phyloP scores from a whole-genome alignment of 495 filamentous ascomycete species.

The Aspergillus avenaceus region DNA sequence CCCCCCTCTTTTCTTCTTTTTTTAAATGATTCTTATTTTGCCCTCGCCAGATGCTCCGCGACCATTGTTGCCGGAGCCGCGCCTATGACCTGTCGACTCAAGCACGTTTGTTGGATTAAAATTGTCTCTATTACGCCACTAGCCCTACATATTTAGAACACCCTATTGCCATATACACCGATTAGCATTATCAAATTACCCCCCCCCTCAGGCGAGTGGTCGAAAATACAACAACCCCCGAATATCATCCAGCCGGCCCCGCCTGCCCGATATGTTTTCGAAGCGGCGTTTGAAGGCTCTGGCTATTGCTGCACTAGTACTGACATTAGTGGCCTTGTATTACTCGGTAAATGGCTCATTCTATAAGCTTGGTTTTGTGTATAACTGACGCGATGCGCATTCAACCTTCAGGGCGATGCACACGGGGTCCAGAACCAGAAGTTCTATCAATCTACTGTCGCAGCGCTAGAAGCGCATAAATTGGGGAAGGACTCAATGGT shows the following conservation, averaged over 20 bases:
- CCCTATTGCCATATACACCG: not conserved
- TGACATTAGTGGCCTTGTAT: slow-evolving; percentile 58
- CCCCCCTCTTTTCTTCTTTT: not conserved
- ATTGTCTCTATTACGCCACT: slow-evolving; percentile 1
- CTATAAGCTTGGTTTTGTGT: not conserved
- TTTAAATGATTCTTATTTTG: not conserved
- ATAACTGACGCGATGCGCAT: not conserved
- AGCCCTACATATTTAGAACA: not conserved
- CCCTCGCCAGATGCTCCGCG: slow-evolving; percentile 15
- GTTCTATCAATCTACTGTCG: slow-evolving; percentile 47
- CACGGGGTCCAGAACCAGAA: slow-evolving; percentile 42
- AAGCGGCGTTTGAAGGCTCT: slow-evolving; percentile 61
- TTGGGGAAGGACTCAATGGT: slow-evolving; percentile 22
- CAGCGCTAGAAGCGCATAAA: slow-evolving; percentile 43
- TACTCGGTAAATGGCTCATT: slow-evolving; percentile 44
- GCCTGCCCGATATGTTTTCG: slow-evolving; percentile 58
- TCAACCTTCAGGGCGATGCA: slow-evolving; percentile 32
- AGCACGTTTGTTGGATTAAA: slow-evolving; percentile 2
- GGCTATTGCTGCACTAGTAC: slow-evolving; percentile 51
- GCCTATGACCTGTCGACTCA: slow-evolving; percentile 17
- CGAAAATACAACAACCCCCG: not conserved
- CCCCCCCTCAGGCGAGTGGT: not conserved
- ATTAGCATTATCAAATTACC: not conserved
- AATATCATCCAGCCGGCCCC: not conserved
- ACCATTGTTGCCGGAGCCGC: slow-evolving; percentile 11